Evolutionary conservation across 1,284 basidiomycete species (phyloP), one percentile per base, ranked within the genome.

Genomic region (Malassezia yamatoensis): DNA sequence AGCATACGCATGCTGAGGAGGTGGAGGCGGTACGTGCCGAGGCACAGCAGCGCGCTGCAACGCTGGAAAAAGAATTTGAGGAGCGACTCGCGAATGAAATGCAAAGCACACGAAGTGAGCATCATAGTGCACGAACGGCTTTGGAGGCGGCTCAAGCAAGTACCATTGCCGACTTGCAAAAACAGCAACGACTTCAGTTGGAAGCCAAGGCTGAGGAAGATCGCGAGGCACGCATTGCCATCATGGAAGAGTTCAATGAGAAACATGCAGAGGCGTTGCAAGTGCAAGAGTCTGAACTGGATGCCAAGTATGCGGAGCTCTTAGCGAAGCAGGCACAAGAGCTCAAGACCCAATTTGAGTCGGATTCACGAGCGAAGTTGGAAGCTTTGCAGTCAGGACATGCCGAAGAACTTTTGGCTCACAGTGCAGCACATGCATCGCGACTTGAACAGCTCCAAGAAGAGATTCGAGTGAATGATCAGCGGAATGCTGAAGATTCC

Each of bases 321-420:
- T 29, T 42, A 12, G 41, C 41, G 18, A 7, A 11, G 42, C 42
- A 12, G 24, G 12, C 7, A 4, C 24, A 24, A n/a, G 42, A 44
- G 16, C 16, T 10, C 42, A 16, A 2, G 18, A 5, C 42, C 12
- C n/a, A 24, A 12, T 33, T 3, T 20, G 41, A 42, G 12, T 18
- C 41, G 18, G 20, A 15, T 11, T 29, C 20, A 18, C 42, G 42
- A 24, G 42, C 42, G 40, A 24, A 18, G 15, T 35, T 67, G 18
- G 55, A 52, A 11, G 59, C 62, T 48, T 51, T 63, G n/a, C 56
- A 60, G 3, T 40, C 46, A 9, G 62, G 63, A 39, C 55, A 64
- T 34, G 61, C 60, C 42, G 59, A 51, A 43, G 52, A 54, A 20
- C 65, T 59, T 21, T 51, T 58, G 33, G 54, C 41, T 6, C 54